Evolutionary conservation across 176 grass and related monocot genomes (phyloP), one percentile per base, ranked within the genome.

Genomic region (Alloteropsis semialata): DNA sequence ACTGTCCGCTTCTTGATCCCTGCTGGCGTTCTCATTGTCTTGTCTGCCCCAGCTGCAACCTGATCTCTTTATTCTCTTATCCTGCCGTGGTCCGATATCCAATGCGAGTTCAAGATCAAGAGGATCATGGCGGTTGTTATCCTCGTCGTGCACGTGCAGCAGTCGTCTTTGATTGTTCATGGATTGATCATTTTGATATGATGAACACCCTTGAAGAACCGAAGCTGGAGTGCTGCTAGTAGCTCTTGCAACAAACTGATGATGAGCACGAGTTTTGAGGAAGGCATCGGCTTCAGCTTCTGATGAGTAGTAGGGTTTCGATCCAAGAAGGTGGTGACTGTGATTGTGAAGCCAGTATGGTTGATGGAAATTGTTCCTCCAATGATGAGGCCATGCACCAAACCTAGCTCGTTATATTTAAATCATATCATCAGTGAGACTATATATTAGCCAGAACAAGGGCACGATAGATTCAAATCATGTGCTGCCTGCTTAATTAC

Each of bases 21-120:
- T 25, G n/a, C n/a, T n/a, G 10, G 4, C 65, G 24, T 6, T 27
- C 6, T 71, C 54, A 13, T 71, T 54, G 0, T 45, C 28, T 10
- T 76, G 14, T 34, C 61, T 81, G 21, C 17, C 34, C 77, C 53
- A 63, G 53, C 7, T 34, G 44, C 1, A 50, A 12, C n/a, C 7
- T 78, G 63, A 81, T 21, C 18, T 83, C 50, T 79, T 68, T 48
- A 48, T 30, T 6, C 30, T 66, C 49, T 87, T 74, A 10, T 68
- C 48, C 19, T 3, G 34, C 21, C 21, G 8, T 6, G 66, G 79
- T 0, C 25, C 21, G 8, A 87, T 69, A 25, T 73, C 11, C 11
- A 90, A 81, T 0, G 88, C 59, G 3, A 90, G 88, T 37, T 83
- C 50, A 6, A 90, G 88, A 61, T 83, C 75, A 74, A 87, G 38